phyloP scores from a whole-genome alignment of 108 stramenopile species.

The Pseudonitzschia pungens region DNA sequence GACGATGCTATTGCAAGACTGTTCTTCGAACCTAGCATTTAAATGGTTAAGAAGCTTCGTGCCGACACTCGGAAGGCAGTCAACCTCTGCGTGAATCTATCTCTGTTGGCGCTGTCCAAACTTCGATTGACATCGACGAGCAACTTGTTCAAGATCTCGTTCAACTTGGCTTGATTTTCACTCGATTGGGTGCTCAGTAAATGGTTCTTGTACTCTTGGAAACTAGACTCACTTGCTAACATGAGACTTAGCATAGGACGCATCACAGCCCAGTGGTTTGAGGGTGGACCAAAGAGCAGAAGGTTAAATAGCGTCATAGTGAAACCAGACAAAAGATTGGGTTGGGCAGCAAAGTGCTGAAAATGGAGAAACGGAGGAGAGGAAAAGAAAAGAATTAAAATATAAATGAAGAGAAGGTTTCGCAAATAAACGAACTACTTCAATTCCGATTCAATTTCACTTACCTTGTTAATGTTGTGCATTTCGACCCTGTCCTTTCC shows the following conservation, averaged over 20 bases:
- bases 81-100: conserved; percentile 94
- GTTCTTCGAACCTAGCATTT: conserved; percentile 9
- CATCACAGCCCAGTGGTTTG: conserved; percentile 98
- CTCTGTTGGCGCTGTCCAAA: conserved; percentile 93
- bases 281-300: conserved; percentile 91
- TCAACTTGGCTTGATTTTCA: conserved; percentile 85
- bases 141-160: conserved; percentile 90
- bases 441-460: conserved; percentile 10
- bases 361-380: conserved; percentile 12
- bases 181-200: conserved; percentile 88
- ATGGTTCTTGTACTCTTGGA: conserved; percentile 90
- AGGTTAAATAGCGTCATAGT: conserved; percentile 95
- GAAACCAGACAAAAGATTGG: conserved; percentile 86
- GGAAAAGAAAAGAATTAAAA: neutral
- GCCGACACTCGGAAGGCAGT: conserved; percentile 94
- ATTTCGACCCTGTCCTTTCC: conserved; percentile 90
- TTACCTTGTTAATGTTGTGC: conserved; percentile 75
- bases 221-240: conserved; percentile 92
- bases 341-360: conserved; percentile 83
- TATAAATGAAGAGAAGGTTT: neutral
- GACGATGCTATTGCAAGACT: no score
- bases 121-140: conserved; percentile 88
- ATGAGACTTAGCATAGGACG: conserved; percentile 97
- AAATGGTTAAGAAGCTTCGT: conserved; percentile 89
- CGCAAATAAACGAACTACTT: neutral